Percentiles rank a stretch among this genome's conserved stretches.
Evolutionary conservation across 2,329 filamentous ascomycete genomes (phyloP).

Genomic region (Fusarium continuum): DNA sequence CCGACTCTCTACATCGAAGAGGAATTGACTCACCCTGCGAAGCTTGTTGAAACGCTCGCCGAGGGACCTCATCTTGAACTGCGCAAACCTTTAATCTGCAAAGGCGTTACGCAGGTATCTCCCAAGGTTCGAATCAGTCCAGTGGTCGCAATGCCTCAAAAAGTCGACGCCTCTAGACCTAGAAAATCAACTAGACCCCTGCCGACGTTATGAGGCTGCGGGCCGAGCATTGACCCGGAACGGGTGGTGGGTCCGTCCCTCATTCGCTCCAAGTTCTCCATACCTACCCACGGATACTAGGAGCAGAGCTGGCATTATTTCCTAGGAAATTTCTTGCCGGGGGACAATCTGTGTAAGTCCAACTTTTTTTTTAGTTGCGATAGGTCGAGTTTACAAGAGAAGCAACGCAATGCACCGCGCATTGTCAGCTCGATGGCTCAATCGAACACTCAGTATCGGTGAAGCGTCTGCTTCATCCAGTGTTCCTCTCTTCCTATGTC

Average conservation of each 20-base stretch:
- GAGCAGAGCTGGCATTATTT: constrained; percentile 9
- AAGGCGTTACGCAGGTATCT: constrained; percentile 31
- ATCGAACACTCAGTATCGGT: constrained; percentile 53
- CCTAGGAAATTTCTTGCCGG: constrained; percentile 43
- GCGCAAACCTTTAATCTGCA: constrained; percentile 21
- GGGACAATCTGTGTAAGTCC: constrained; percentile 26
- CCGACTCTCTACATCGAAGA: background rate
- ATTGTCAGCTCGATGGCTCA: constrained; percentile 55
- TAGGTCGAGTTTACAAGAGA: constrained; percentile 2
- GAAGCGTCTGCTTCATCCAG: constrained; percentile 51
- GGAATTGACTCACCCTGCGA: constrained; percentile 67
- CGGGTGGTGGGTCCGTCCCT: constrained; percentile 18
- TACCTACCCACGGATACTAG: too few relatives aligned
- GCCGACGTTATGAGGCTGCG: constrained; percentile 32
- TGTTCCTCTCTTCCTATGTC: constrained; percentile 60
- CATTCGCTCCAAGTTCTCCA: constrained; percentile 19
- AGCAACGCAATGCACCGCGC: constrained; percentile 55
- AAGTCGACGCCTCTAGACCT: constrained; percentile 37
- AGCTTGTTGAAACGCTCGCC: constrained; percentile 78
- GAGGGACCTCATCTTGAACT: constrained; percentile 56
- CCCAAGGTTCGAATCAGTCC: constrained; percentile 17
- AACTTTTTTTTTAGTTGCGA: constrained; percentile 12
- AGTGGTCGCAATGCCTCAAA: constrained; percentile 38
- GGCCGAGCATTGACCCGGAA: constrained; percentile 45
- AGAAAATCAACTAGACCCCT: constrained; percentile 44